phyloP scores from a whole-genome alignment of 2,329 filamentous ascomycete genomes.

The Cercospora beticola region DNA sequence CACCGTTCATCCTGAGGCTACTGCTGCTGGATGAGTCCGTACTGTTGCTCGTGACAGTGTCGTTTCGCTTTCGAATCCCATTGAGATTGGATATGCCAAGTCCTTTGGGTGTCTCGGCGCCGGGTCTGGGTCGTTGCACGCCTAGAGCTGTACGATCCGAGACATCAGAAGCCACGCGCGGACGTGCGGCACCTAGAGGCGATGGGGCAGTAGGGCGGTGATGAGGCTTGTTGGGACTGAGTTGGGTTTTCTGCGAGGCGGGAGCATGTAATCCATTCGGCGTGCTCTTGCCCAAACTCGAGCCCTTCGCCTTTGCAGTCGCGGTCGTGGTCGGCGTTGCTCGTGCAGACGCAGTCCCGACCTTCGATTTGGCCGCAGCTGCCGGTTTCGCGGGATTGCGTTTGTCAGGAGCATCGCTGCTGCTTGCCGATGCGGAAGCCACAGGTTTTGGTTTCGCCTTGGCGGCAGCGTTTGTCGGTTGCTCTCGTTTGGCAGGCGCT shows the following conservation, averaged over 20 bases:
- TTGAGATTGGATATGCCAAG: slow-evolving; percentile 44
- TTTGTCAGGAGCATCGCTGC: slow-evolving; percentile 28
- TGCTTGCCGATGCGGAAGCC: slow-evolving; percentile 24
- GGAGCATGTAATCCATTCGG: slow-evolving; percentile 31
- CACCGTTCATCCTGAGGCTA: slow-evolving; percentile 19
- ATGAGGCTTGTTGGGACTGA: slow-evolving; percentile 42
- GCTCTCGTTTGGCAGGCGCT: slow-evolving; percentile 17
- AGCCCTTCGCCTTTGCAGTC: slow-evolving; percentile 1
- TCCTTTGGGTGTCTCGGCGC: slow-evolving; percentile 44
- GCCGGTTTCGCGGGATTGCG: slow-evolving; percentile 12
- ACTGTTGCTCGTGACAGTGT: slow-evolving; percentile 33
- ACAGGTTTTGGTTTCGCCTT: slow-evolving; percentile 23
- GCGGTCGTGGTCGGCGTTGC: slow-evolving; percentile 1
- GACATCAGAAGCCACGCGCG: slow-evolving; percentile 60
- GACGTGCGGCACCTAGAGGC: slow-evolving; percentile 60
- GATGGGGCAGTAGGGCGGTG: slow-evolving; percentile 62
- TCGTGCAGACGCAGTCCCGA: not conserved
- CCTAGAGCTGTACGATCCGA: slow-evolving; percentile 32
- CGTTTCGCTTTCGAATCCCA: slow-evolving; percentile 35
- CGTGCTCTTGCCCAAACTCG: slow-evolving; percentile 30
- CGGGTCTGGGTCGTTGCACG: slow-evolving; percentile 29
- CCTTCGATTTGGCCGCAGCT: slow-evolving; percentile 7
- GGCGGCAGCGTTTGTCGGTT: slow-evolving; percentile 19
- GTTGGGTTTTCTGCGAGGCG: slow-evolving; percentile 33
- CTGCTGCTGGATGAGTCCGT: slow-evolving; percentile 23